Conservation (phyloP, 805 yeast genomes). For the Sugiyamaella marilandica region DNA sequence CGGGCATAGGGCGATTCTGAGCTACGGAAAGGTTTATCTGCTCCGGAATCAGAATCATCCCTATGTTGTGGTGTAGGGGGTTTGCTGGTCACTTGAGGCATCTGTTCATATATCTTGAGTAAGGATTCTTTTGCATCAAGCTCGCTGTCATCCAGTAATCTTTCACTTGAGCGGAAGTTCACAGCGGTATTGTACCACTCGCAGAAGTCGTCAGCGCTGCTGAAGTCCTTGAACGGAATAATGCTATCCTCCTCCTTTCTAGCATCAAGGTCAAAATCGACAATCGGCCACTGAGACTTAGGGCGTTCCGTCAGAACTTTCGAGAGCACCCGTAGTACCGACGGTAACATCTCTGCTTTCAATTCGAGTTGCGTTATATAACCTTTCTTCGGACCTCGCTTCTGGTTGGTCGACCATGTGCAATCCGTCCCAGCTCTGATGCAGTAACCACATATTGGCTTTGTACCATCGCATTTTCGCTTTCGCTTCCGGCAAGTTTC, state of each 20-base stretch:
- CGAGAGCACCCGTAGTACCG: background rate
- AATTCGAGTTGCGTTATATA: constrained; percentile 1
- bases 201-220: background rate
- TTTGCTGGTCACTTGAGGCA: too few species aligned
- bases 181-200: background rate
- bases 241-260: background rate
- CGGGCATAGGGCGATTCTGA: too few species aligned
- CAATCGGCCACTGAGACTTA: background rate
- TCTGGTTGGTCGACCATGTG: background rate
- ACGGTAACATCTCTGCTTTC: background rate
- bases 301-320: background rate
- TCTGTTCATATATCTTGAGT: background rate
- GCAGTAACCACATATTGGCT: constrained; percentile 4
- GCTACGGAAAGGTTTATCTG: too few species aligned
- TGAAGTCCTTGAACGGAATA: background rate
- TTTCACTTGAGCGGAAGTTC: background rate
- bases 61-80: too few species aligned
- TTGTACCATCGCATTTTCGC: constrained; percentile 3
- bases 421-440: background rate
- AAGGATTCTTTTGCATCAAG: constrained; percentile 1
- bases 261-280: background rate
- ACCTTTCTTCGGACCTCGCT: constrained; percentile 6
- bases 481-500: constrained; percentile 3
- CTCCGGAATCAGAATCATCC: too few species aligned
- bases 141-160: background rate